Evolutionary conservation across 2,329 filamentous ascomycete genomes (phyloP).

Genomic region (Mycocentrospora acerina): DNA sequence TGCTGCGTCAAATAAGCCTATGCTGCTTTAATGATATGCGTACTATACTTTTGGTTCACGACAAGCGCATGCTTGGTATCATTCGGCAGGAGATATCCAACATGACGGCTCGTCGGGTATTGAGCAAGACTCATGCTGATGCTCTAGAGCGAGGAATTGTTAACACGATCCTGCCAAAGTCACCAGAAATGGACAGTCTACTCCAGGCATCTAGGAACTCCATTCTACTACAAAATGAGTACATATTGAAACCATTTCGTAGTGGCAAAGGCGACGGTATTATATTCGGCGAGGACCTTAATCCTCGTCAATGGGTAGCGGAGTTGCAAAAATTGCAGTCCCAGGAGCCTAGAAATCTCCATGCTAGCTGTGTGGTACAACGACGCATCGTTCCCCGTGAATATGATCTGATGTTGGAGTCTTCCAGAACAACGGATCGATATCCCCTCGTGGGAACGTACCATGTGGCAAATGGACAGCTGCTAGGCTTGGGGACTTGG

Average conservation of each 20-base stretch:
- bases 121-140: not conserved
- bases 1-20: constrained; percentile 2
- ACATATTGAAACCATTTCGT: constrained; percentile 1
- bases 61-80: constrained; percentile 3
- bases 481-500: constrained; percentile 2
- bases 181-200: constrained; percentile 2
- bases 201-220: not conserved
- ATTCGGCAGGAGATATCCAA: constrained; percentile 2
- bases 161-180: constrained; percentile 2
- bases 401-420: constrained; percentile 1
- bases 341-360: not conserved
- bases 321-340: constrained; percentile 1
- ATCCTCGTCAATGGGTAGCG: not conserved
- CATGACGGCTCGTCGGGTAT: not conserved
- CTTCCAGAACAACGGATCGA: not conserved
- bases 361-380: constrained; percentile 2
- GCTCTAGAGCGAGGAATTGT: constrained; percentile 4
- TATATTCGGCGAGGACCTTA: constrained; percentile 2
- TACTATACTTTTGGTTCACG: constrained; percentile 2
- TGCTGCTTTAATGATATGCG: constrained; percentile 4
- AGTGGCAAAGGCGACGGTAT: constrained; percentile 3
- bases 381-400: not conserved
- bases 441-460: constrained; percentile 3
- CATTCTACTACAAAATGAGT: constrained; percentile 1
- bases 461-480: constrained; percentile 2